Conservation (phyloP, 73 alveolate species). For the Paramecium caudatum region DNA sequence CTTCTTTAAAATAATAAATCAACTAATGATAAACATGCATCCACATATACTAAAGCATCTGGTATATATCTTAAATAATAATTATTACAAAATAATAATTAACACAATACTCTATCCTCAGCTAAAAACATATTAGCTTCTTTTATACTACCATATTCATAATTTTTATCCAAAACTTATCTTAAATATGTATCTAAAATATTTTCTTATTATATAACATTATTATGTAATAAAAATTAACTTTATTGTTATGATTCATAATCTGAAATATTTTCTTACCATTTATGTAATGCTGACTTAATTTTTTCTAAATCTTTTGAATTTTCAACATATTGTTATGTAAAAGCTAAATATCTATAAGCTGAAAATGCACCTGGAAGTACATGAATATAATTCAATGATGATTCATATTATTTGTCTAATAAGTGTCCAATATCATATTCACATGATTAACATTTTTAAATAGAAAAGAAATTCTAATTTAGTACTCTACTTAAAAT, state of each 20-base stretch:
- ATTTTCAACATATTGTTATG: neutral
- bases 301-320: neutral
- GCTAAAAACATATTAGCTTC: constrained; percentile 83
- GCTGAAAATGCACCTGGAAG: constrained; percentile 82
- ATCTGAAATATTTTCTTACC: neutral
- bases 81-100: neutral
- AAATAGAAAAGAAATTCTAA: neutral
- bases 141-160: neutral
- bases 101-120: constrained; percentile 84
- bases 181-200: constrained; percentile 64
- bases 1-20: constrained; percentile 80
- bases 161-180: constrained; percentile 66
- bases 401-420: constrained; percentile 78
- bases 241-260: neutral
- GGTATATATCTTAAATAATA: constrained; percentile 75
- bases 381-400: constrained; percentile 78
- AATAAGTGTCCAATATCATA: constrained; percentile 77
- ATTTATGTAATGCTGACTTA: neutral
- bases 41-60: constrained; percentile 80
- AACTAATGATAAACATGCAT: constrained; percentile 75
- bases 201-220: neutral
- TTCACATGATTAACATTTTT: constrained; percentile 66
- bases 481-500: neutral
- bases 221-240: neutral
- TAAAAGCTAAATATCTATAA: constrained; percentile 77